Evolutionary conservation across 257 asterid species (phyloP).

Genomic region (Lithospermum erythrorhizon): DNA sequence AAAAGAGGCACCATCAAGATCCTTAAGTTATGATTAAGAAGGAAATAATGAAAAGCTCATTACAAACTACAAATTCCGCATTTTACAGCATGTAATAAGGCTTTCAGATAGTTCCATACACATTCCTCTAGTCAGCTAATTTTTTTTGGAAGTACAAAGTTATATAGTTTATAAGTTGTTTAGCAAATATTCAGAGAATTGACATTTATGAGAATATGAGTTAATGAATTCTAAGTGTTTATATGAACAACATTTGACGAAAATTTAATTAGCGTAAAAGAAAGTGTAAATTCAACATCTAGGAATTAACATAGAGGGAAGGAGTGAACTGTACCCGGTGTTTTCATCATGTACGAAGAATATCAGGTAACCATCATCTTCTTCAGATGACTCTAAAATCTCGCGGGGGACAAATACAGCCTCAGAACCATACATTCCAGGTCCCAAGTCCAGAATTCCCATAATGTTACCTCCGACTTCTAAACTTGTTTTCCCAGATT

Average conservation of each 20-base stretch:
- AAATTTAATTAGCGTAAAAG: no score
- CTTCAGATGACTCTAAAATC: constrained; percentile 64
- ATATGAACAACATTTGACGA: not conserved
- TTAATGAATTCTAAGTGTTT: not conserved
- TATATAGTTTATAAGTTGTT: no score
- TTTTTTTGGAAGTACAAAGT: no score
- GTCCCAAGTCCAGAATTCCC: constrained; percentile 83
- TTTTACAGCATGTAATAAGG: no score
- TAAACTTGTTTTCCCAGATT: constrained; percentile 64
- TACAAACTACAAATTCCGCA: no score
- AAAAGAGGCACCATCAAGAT: not conserved
- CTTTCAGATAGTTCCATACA: no score
- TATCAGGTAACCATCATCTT: constrained; percentile 96
- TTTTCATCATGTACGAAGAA: constrained; percentile 79
- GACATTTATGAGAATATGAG: not conserved
- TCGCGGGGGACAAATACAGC: constrained; percentile 76
- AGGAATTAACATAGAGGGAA: not conserved
- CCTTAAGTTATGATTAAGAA: not conserved
- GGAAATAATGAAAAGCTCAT: no score
- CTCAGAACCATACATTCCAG: constrained; percentile 90
- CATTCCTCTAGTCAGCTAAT: no score
- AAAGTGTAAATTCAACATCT: not conserved
- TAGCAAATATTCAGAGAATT: no score
- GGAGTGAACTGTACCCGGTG: constrained; percentile 52
- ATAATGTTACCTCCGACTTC: constrained; percentile 85